Evolutionary conservation across 1,284 basidiomycete species (phyloP), one percentile per base, ranked within the genome.

Genomic region (Xerocomus cyaneibrunnescens): DNA sequence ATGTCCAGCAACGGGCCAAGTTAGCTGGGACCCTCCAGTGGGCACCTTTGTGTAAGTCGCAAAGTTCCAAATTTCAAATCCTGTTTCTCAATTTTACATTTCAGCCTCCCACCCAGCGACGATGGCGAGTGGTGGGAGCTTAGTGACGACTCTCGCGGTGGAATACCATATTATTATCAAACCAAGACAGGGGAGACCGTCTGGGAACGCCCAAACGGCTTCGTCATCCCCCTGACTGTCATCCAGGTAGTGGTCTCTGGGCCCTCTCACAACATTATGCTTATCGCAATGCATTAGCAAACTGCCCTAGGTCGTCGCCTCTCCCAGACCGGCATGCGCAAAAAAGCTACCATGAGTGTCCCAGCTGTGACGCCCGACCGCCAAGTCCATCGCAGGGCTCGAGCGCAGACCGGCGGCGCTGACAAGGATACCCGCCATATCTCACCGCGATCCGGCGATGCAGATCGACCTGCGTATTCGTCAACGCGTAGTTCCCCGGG

Each of bases 121-220:
- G 84, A 89, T 30, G 94, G 94, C 41, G 92, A 96, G 67, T 98
- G 94, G 94, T 96, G 94, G 92, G 93, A 97, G 70, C 79, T 97
- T 57, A 77, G 79, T 38, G 94, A 96, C 69, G 85, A 90, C 32
- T 79, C 83, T 28, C 77, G 87, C 35, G 85, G 83, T 48, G 87
- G 87, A 32, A 74, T 94, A 51, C 85, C 89, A 13, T 98, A 98
- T 69, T 98, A 94, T 72, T 95, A 94, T 72, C 92, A 92, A 64
- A 97, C 94, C 1, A 84, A 89, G 67, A 87, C 89, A 1, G 85
- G 85, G 4, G 86, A 90, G 61, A 94, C 92, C 3, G 86, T 89
- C 31, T 98, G 94, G 94, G 89, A 89, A 50, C 81, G 88, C 25
- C 94, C 94, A 6, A 72, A 76, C 12, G 88, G 84, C 16, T 93